Base-by-base conservation (phyloP, 441 rosid genomes). In the Pelargonium citronellum region DNA sequence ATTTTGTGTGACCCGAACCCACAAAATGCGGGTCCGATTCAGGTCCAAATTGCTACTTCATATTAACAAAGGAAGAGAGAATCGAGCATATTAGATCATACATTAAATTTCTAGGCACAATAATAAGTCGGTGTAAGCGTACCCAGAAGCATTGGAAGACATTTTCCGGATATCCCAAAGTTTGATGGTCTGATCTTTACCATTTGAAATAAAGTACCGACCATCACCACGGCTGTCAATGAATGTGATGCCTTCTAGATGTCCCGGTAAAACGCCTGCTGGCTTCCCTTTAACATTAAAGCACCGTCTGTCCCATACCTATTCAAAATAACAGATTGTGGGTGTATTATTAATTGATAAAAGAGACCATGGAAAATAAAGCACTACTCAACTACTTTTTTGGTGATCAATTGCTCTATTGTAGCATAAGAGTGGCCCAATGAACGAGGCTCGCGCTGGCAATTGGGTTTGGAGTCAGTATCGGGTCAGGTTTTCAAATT, bases 301-400 rank as follows among this genome's bases (percentile, higher is more conserved):
- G 80, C 90, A 88, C 16, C 93, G 87, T 67, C 88, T 76, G 66
- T 88, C 93, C 93, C 90, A 88, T 58, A 88, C 93, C 89, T 86
- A 69, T 66, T 69, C 20, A 67, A 27, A 63, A 63, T 44, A 51
- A 64, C 34, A 61, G 55, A 67, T 19, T 34, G 37, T 24, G 0
- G 43, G 43, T 39, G 43, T 39, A 39, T 39, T 7, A 39, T 39
- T 39, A 39, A 39, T 39, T 39, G 9, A 39, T 39, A 39, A 39
- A 39, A 39, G 43, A 39, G 43, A 6, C 43, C 43, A 39, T 39
- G 43, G 43, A 67, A 64, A 64, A 67, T 7, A 1, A n/a, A 39
- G 22, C 51, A 27, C 5, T 34, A 6, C 1, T 15, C 0, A 1
- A 66, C 17, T 39, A 39, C 43, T 39, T 39, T 7, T 39, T 39